Conservation (phyloP, 768 basidiomycete genomes). For the Lactifluus rugatus region DNA sequence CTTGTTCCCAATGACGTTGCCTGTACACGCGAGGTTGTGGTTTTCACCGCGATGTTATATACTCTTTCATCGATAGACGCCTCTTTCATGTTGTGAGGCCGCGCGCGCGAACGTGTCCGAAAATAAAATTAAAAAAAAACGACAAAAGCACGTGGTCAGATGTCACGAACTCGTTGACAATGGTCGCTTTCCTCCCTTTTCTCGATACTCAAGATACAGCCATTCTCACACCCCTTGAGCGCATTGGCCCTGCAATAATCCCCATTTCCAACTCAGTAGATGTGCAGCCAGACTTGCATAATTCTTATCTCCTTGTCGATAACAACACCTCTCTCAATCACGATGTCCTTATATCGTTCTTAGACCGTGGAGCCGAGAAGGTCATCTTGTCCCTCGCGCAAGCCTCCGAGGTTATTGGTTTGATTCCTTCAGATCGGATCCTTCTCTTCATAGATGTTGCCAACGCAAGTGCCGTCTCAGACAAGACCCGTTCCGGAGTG, state of each 20-base stretch:
- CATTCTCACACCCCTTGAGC: conserved; percentile 51
- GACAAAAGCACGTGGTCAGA: not conserved
- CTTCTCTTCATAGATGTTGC: conserved; percentile 67
- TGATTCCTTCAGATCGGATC: conserved; percentile 61
- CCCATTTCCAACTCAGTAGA: conserved; percentile 24
- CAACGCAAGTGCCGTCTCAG: conserved; percentile 64
- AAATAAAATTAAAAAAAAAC: too few relatives aligned
- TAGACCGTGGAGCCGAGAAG: conserved; percentile 76
- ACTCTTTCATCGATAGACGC: too few relatives aligned
- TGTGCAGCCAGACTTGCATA: conserved; percentile 25
- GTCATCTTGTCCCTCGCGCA: conserved; percentile 62
- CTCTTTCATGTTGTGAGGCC: too few relatives aligned
- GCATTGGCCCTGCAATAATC: conserved; percentile 71
- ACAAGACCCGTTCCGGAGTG: conserved; percentile 60
- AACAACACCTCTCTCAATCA: conserved; percentile 34
- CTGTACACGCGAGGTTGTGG: too few relatives aligned
- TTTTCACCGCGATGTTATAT: too few relatives aligned
- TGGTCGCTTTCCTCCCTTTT: conserved; percentile 26
- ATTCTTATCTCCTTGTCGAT: conserved; percentile 49
- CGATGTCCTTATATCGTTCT: conserved; percentile 50
- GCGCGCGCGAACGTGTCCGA: too few relatives aligned
- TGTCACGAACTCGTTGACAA: too few relatives aligned
- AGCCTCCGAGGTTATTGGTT: conserved; percentile 56
- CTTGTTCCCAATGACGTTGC: too few relatives aligned
- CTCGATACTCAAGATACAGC: conserved; percentile 39